Evolutionary conservation across 1,284 basidiomycete genomes (phyloP).

Genomic region (Exobasidium cylindrosporum): DNA sequence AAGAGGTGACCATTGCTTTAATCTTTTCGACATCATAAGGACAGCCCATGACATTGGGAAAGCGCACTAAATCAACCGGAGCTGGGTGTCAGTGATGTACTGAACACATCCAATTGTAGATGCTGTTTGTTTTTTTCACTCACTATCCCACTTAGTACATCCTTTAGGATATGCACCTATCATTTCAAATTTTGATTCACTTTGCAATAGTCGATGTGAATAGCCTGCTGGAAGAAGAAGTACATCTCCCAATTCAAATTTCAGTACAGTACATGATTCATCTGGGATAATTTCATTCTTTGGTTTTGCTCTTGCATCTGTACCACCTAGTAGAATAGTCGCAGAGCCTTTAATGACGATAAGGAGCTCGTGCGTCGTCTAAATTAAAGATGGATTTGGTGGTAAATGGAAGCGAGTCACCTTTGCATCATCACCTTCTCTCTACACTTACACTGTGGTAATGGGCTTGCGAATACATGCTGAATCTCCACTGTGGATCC

Average conservation of each 20-base stretch:
- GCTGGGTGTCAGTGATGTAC: not conserved
- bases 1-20: not conserved
- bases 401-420: not conserved
- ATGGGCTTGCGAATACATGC: conserved; percentile 15
- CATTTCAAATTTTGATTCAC: conserved; percentile 6
- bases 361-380: conserved; percentile 15
- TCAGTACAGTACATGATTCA: not conserved
- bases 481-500: conserved; percentile 15
- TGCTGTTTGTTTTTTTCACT: conserved; percentile 10
- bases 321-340: conserved; percentile 13
- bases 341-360: conserved; percentile 7
- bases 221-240: conserved; percentile 18
- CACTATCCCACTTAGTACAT: conserved; percentile 15
- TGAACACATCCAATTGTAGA: too few species aligned
- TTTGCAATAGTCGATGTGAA: conserved; percentile 10
- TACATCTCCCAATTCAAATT: conserved; percentile 6
- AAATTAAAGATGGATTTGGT: not conserved
- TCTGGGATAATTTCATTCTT: not conserved
- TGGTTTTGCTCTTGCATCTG: conserved; percentile 9
- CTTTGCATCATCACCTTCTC: not conserved
- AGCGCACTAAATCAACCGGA: conserved; percentile 1
- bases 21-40: conserved; percentile 8
- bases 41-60: conserved; percentile 9
- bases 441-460: conserved; percentile 13
- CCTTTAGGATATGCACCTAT: conserved; percentile 11